A percentile compares a stretch with the other conserved stretches of the same genome.
phyloP scores from a whole-genome alignment of 2,329 filamentous ascomycete genomes.

The Verruconis gallopava region DNA sequence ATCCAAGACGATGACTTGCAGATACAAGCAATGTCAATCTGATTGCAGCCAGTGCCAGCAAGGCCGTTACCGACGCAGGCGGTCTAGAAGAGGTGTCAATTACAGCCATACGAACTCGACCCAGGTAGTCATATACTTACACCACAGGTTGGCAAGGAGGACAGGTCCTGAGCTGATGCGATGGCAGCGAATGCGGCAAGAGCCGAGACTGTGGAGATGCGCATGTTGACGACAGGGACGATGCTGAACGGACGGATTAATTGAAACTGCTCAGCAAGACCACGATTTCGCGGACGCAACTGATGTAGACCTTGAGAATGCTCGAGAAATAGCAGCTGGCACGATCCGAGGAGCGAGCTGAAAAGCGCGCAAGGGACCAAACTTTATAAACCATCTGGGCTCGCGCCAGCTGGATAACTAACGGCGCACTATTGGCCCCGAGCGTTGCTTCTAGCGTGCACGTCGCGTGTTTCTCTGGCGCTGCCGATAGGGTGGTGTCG shows the following conservation, averaged over 20 bases:
- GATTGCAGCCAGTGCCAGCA: slow-evolving; percentile 18
- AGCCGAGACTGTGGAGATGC: slow-evolving; percentile 14
- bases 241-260: too few relatives aligned
- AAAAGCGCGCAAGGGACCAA: background rate
- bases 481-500: background rate
- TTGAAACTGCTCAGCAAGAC: too few relatives aligned
- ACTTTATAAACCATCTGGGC: slow-evolving; percentile 3
- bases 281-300: too few relatives aligned
- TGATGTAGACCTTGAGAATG: too few relatives aligned
- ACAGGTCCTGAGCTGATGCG: slow-evolving; percentile 16
- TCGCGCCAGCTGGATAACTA: too few relatives aligned
- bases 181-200: slow-evolving; percentile 16
- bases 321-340: background rate
- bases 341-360: background rate
- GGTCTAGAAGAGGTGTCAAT: background rate
- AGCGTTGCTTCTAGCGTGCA: too few relatives aligned
- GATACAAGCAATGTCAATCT: slow-evolving; percentile 29
- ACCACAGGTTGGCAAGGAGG: slow-evolving; percentile 18
- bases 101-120: background rate
- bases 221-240: slow-evolving; percentile 15
- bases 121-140: slow-evolving; percentile 16
- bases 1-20: slow-evolving; percentile 26
- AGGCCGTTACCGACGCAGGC: slow-evolving; percentile 26
- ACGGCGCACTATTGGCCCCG: too few relatives aligned
- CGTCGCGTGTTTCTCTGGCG: background rate